Base-by-base conservation (phyloP, 2,329 filamentous ascomycete genomes). In the Ascosphaera acerosa region DNA sequence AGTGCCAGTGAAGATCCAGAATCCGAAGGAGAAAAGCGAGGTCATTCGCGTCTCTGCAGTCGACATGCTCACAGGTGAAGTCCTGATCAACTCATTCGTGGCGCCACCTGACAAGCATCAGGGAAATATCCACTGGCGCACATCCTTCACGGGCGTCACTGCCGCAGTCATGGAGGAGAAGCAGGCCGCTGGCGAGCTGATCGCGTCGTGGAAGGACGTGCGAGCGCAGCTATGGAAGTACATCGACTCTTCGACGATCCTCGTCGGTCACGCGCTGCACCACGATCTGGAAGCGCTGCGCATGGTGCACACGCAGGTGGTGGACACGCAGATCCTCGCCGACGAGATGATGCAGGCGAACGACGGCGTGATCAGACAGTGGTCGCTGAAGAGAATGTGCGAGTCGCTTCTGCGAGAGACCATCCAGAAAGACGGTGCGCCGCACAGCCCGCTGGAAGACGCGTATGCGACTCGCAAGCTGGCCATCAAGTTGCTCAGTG, bases 371-470 rank as follows among this genome's bases (percentile, higher is more conserved):
- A 7, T 9, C 20, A 40, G 34, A 4, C 28, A 29, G 4, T 58
- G 50, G 50, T 40, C 42, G 3, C 42, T 62, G 28, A 51, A 53
- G 33, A 39, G 20, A 1, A 41, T 59, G 10, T 42, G 45, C 15
- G 36, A 38, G 10, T 45, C 48, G 3, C 39, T 59, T 4, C 37
- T 59, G 3, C 39, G 41, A 2, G 37, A 51, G 7, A 34, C 37
- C 2, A 53, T 62, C 10, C 54, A 50, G 16, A 38, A 32, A 15
- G 38, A 42, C 2, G 40, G 36, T 6, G 40, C 38, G 2, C 55
- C 59, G 1, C 61, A 64, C 31, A 52, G 59, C 41, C 53, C 53
- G 29, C 37, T 64, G 4, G 58, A 64, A 39, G 57, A 64, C 43
- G 54, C 59, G 0, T 49, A 59, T 19, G 60, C 61, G n/a, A 30